Conservation (phyloP, 495 filamentous ascomycete species). For the Podospora sp. region DNA sequence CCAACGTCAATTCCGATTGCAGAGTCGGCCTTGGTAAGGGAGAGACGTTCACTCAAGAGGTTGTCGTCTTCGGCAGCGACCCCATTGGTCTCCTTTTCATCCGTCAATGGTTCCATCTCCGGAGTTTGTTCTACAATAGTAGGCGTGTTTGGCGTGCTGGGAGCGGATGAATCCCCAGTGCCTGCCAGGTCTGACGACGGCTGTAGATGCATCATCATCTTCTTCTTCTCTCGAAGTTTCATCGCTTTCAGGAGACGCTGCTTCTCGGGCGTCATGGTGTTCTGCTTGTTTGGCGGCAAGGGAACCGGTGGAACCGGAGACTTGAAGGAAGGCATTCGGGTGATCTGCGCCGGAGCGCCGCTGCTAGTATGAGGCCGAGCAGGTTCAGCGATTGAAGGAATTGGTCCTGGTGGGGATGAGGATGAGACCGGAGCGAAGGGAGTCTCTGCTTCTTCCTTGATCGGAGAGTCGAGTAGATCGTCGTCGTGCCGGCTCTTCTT, state of each 20-base stretch:
- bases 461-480: constrained; percentile 28
- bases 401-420: constrained; percentile 27
- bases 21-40: constrained; percentile 43
- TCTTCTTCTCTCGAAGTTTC: constrained; percentile 78
- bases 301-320: constrained; percentile 44
- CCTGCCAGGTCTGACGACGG: constrained; percentile 18
- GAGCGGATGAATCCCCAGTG: constrained; percentile 23
- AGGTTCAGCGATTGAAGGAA: constrained; percentile 33
- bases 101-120: constrained; percentile 10
- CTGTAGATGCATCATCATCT: constrained; percentile 53
- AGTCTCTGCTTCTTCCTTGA: constrained; percentile 34
- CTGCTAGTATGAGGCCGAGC: constrained; percentile 40
- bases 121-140: constrained; percentile 16
- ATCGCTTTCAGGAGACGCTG: constrained; percentile 90
- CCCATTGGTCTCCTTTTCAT: constrained; percentile 10
- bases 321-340: constrained; percentile 53
- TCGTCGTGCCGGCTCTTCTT: constrained; percentile 46
- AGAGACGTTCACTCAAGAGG: constrained; percentile 25
- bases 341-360: constrained; percentile 51
- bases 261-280: constrained; percentile 83
- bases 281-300: constrained; percentile 48
- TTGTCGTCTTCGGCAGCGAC: constrained; percentile 6
- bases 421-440: constrained; percentile 19
- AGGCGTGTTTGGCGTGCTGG: constrained; percentile 24
- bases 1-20: constrained; percentile 42